Evolutionary conservation across 441 rosid genomes (phyloP).

Genomic region (Rhodomyrtus psidioides): DNA sequence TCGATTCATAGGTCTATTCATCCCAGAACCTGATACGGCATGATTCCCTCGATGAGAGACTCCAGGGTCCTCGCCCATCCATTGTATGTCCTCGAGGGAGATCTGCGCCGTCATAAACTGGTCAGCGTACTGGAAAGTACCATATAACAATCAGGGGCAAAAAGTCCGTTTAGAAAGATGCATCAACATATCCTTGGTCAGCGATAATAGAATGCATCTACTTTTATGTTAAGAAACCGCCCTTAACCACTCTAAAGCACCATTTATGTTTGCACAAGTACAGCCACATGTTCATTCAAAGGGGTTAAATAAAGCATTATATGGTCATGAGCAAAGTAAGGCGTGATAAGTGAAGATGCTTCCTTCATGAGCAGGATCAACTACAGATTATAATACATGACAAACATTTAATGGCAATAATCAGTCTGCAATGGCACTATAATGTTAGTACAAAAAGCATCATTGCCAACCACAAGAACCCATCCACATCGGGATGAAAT

Average conservation of each 20-base stretch:
- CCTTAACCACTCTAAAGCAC: neutral
- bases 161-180: neutral
- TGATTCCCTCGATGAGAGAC: constrained; percentile 1
- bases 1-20: neutral
- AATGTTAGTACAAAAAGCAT: neutral
- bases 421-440: neutral
- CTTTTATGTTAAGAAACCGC: neutral
- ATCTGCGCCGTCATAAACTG: neutral
- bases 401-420: neutral
- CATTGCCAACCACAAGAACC: neutral
- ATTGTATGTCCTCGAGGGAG: constrained; percentile 1
- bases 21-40: neutral
- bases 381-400: neutral
- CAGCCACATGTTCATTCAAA: neutral
- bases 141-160: neutral
- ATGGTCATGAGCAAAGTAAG: neutral
- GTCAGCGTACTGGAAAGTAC: neutral
- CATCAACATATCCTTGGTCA: neutral
- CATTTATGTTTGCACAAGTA: neutral
- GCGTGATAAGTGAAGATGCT: neutral
- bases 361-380: neutral
- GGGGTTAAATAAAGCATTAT: neutral
- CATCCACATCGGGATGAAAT: neutral
- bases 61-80: neutral
- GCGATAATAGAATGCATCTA: neutral